Percentiles rank a stretch among this genome's conserved stretches.
phyloP scores from a whole-genome alignment of 768 basidiomycete genomes.

The Tulasnella sp. region DNA sequence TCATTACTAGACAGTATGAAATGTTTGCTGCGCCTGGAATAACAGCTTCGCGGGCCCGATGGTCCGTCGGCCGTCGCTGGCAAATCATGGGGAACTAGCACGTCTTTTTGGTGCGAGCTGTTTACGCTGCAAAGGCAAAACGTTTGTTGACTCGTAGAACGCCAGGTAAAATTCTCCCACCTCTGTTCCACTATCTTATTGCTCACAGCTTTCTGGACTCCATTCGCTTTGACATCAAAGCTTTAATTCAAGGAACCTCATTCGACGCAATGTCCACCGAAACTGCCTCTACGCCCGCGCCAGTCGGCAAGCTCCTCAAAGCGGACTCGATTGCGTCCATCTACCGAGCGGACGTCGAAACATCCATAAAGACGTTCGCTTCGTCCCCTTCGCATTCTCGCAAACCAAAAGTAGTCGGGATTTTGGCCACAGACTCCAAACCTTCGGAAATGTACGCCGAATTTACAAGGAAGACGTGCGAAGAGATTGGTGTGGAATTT shows the following conservation, averaged over 20 bases:
- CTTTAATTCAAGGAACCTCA: neutral
- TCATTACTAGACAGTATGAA: slow-evolving; percentile 5
- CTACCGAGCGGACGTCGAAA: slow-evolving; percentile 67
- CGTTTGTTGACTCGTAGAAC: slow-evolving; percentile 3
- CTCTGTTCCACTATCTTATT: neutral
- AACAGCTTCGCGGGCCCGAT: neutral
- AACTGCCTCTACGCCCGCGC: slow-evolving; percentile 5
- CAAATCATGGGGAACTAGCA: neutral
- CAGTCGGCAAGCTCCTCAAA: slow-evolving; percentile 60
- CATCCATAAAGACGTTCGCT: slow-evolving; percentile 25
- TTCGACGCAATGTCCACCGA: slow-evolving; percentile 15
- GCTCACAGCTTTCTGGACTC: neutral
- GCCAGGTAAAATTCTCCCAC: neutral
- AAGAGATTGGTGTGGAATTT: slow-evolving; percentile 82
- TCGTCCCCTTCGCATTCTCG: slow-evolving; percentile 21
- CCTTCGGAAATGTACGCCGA: slow-evolving; percentile 82
- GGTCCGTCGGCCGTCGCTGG: neutral
- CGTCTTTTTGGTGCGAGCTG: slow-evolving; percentile 1
- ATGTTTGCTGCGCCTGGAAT: neutral
- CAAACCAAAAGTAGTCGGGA: slow-evolving; percentile 79
- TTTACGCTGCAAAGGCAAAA: neutral
- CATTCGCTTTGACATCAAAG: neutral
- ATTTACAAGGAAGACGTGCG: slow-evolving; percentile 89
- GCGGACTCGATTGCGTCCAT: slow-evolving; percentile 69
- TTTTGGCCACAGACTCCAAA: slow-evolving; percentile 77